Percentiles rank a stretch among this genome's conserved stretches.
phyloP scores from a whole-genome alignment of 2,329 filamentous ascomycete species.

The Cercospora sp. region DNA sequence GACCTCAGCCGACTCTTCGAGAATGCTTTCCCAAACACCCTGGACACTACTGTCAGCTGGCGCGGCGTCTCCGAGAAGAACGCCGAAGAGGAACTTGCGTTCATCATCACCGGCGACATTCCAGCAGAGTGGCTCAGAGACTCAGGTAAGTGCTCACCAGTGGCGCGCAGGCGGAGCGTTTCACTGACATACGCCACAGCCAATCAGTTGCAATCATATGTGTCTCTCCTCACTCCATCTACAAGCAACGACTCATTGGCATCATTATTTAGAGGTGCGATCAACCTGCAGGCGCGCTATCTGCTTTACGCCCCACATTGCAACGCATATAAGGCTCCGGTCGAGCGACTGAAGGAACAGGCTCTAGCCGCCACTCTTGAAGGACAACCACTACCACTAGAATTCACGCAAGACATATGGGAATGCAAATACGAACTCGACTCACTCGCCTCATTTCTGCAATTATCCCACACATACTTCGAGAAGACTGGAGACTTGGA shows the following conservation, averaged over 20 bases:
- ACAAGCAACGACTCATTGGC: conserved; percentile 56
- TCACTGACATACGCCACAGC: conserved; percentile 31
- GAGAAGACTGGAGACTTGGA: conserved; percentile 40
- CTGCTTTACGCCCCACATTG: conserved; percentile 58
- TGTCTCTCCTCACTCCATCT: conserved; percentile 53
- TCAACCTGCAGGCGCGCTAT: conserved; percentile 69
- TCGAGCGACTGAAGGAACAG: conserved; percentile 24
- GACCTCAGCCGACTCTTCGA: conserved; percentile 69
- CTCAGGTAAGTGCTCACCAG: neutral
- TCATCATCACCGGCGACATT: conserved; percentile 60
- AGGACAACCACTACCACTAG: conserved; percentile 44
- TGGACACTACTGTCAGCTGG: conserved; percentile 87
- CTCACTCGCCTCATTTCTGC: conserved; percentile 50
- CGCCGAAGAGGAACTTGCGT: conserved; percentile 62
- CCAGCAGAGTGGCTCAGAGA: conserved; percentile 50
- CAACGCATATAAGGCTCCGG: conserved; percentile 52
- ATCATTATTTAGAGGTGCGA: conserved; percentile 65
- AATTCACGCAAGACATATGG: conserved; percentile 47
- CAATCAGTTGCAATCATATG: conserved; percentile 69
- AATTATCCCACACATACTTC: conserved; percentile 51
- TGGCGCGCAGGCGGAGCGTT: neutral
- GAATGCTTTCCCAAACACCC: conserved; percentile 68
- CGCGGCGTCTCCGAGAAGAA: conserved; percentile 61
- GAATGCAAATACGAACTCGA: conserved; percentile 57
- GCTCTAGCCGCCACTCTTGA: conserved; percentile 41